Conservation (phyloP, 1,139 yeast genomes). For the Suhomyces maxii region DNA sequence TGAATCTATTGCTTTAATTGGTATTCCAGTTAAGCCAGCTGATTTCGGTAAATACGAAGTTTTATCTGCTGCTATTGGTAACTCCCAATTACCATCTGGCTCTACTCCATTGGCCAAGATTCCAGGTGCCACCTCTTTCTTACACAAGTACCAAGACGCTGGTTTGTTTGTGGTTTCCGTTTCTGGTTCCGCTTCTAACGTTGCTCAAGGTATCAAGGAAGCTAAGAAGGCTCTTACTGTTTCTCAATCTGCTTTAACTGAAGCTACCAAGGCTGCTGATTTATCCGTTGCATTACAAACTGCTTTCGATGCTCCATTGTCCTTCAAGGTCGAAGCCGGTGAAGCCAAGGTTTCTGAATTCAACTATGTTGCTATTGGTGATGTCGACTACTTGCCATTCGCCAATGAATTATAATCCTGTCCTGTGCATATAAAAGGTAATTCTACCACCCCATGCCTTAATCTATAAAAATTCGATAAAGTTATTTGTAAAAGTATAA, state of each 20-base stretch:
- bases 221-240: conserved; percentile 57
- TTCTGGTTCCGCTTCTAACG: conserved; percentile 59
- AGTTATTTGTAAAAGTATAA: too few species aligned
- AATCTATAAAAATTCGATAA: neutral
- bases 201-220: conserved; percentile 61
- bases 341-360: conserved; percentile 61
- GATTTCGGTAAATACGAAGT: conserved; percentile 71
- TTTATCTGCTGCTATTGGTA: conserved; percentile 72
- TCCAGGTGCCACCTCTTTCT: conserved; percentile 58
- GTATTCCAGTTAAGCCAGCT: conserved; percentile 69
- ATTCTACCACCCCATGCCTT: neutral
- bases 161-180: conserved; percentile 77
- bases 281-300: conserved; percentile 48
- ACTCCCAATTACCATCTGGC: conserved; percentile 55
- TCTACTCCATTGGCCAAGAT: conserved; percentile 49
- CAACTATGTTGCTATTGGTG: conserved; percentile 91
- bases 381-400: conserved; percentile 82
- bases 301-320: conserved; percentile 48
- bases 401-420: conserved; percentile 74
- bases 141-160: conserved; percentile 73
- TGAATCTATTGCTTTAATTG: conserved; percentile 73
- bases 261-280: conserved; percentile 48
- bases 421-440: conserved; percentile 8
- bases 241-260: conserved; percentile 36
- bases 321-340: conserved; percentile 45